These are phyloP conservation scores for Aspergillus unguis DNA, from an alignment of 2,329 filamentous ascomycete genomes.

Conservation along the genomic window DNA sequence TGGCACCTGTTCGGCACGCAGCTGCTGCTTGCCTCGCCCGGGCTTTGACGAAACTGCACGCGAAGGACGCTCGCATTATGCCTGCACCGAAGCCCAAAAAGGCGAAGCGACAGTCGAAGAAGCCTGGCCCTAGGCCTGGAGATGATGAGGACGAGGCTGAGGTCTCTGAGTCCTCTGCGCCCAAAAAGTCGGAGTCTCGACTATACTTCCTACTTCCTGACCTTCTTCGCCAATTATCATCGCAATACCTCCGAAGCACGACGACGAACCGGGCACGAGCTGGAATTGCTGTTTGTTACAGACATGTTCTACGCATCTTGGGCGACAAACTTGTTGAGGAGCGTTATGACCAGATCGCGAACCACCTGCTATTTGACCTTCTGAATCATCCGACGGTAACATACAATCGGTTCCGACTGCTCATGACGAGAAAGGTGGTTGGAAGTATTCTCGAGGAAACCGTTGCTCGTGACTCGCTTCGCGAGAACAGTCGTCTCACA, in stretches of 20 bases:
- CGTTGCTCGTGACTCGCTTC: conserved; percentile 75
- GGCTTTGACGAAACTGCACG: conserved; percentile 76
- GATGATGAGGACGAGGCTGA: conserved; percentile 73
- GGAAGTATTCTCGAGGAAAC: conserved; percentile 80
- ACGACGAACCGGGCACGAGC: conserved; percentile 79
- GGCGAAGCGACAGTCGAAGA: conserved; percentile 70
- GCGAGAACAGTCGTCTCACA: conserved; percentile 82
- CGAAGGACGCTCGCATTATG: conserved; percentile 54
- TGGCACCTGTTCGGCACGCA: conserved; percentile 73
- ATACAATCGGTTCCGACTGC: conserved; percentile 81
- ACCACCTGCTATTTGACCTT: conserved; percentile 75
- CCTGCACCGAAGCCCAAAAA: conserved; percentile 62
- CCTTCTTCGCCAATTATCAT: conserved; percentile 73
- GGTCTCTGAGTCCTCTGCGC: conserved; percentile 69
- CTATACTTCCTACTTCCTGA: conserved; percentile 73
- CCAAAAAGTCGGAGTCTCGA: conserved; percentile 67
- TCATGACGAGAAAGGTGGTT: conserved; percentile 81
- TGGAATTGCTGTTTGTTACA: conserved; percentile 83
- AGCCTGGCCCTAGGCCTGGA: conserved; percentile 52
- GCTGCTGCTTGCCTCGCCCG: conserved; percentile 82
- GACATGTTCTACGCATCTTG: conserved; percentile 71
- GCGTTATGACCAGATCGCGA: conserved; percentile 76
- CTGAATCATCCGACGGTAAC: conserved; percentile 71
- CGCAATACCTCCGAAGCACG: conserved; percentile 72
- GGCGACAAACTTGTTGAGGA: conserved; percentile 79